Evolutionary conservation across 768 basidiomycete species (phyloP).

Genomic region (Guyanaporus albipodus): DNA sequence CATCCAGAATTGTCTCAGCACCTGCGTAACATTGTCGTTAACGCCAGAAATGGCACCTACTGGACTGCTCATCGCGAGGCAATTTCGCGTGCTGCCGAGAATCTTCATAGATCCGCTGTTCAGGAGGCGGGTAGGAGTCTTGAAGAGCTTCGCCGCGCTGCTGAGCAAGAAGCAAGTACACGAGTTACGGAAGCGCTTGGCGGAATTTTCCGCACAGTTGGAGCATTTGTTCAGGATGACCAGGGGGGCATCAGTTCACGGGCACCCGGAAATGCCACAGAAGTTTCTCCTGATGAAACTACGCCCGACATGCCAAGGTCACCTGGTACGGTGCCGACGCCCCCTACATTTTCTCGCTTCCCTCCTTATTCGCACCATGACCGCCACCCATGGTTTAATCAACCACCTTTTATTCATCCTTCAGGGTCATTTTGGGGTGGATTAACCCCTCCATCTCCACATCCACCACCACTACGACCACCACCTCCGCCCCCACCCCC

Average conservation of each 20-base stretch:
- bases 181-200: conserved; percentile 62
- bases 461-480: conserved; percentile 18
- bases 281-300: neutral
- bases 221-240: conserved; percentile 27
- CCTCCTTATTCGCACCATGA: conserved; percentile 18
- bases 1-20: conserved; percentile 73
- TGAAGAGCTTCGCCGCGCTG: conserved; percentile 41
- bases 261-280: neutral
- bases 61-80: conserved; percentile 62
- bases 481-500: neutral
- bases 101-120: conserved; percentile 45
- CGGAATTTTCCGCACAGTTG: conserved; percentile 54
- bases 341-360: conserved; percentile 14
- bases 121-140: conserved; percentile 37
- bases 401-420: conserved; percentile 6
- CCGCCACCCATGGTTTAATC: conserved; percentile 26
- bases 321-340: conserved; percentile 10
- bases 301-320: conserved; percentile 4
- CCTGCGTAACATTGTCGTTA: conserved; percentile 58
- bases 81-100: conserved; percentile 54
- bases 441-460: conserved; percentile 16
- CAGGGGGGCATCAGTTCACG: conserved; percentile 6
- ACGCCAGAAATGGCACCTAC: conserved; percentile 62
- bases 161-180: conserved; percentile 64
- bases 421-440: conserved; percentile 18